Evolutionary conservation across 768 basidiomycete species (phyloP).

Genomic region (Tephrocybe sp.): DNA sequence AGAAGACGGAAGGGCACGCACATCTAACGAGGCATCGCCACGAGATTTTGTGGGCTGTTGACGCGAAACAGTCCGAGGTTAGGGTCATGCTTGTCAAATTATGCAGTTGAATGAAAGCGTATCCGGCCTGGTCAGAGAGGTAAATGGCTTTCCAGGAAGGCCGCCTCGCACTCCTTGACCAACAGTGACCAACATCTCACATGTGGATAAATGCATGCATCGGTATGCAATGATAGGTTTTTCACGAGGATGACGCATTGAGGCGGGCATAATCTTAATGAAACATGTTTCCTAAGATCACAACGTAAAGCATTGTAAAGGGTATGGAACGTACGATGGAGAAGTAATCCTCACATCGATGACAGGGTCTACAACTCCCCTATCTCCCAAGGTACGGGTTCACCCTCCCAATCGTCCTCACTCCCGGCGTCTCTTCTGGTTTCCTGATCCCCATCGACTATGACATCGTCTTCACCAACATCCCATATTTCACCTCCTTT

Average conservation of each 20-base stretch:
- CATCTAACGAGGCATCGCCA: too few species aligned
- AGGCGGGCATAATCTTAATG: constrained; percentile 3
- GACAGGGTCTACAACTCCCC: constrained; percentile 55
- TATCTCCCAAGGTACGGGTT: constrained; percentile 78
- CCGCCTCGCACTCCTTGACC: constrained; percentile 1
- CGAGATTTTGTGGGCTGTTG: constrained; percentile 13
- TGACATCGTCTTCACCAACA: constrained; percentile 58
- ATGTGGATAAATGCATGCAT: not conserved
- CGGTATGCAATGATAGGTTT: not conserved
- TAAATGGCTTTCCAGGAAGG: not conserved
- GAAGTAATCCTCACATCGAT: not conserved
- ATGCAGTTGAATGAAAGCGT: constrained; percentile 10
- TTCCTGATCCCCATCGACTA: constrained; percentile 23
- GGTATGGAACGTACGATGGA: constrained; percentile 15
- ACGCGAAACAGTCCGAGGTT: not conserved
- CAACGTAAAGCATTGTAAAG: constrained; percentile 9
- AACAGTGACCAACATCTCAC: constrained; percentile 6
- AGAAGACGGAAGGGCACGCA: constrained; percentile 12
- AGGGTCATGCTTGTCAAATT: constrained; percentile 6
- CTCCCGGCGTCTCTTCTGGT: constrained; percentile 32
- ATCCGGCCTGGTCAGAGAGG: not conserved
- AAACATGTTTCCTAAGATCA: constrained; percentile 14
- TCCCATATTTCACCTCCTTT: constrained; percentile 78
- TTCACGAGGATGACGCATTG: not conserved
- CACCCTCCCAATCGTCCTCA: constrained; percentile 77